phyloP scores from a whole-genome alignment of 345 rosid genomes.

The Eucalyptus marginata region DNA sequence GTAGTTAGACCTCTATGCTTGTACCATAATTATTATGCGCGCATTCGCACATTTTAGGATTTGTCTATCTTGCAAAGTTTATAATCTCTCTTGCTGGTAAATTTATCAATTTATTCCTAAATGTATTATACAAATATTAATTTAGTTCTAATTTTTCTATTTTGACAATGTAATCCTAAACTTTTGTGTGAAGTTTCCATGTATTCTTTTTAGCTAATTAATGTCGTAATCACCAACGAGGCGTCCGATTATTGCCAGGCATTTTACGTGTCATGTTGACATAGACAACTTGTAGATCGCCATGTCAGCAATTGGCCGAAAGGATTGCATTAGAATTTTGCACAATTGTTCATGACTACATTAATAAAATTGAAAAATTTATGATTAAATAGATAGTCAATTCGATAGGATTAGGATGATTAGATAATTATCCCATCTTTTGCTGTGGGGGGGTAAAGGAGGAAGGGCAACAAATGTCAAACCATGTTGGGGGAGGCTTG shows the following conservation, averaged over 20 bases:
- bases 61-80: not conserved
- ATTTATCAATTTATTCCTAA: not conserved
- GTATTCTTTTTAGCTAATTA: not conserved
- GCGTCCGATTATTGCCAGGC: accelerated
- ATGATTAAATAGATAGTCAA: not conserved
- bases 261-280: accelerated
- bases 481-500: not conserved
- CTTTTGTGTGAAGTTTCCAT: accelerated
- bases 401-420: not conserved
- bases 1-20: not conserved
- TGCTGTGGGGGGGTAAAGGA: not conserved
- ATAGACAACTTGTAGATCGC: not conserved
- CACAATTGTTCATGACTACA: not conserved
- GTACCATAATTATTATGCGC: not conserved
- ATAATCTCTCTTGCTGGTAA: not conserved
- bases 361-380: accelerated
- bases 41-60: not conserved
- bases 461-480: not conserved
- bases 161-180: not conserved
- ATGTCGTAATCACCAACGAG: accelerated
- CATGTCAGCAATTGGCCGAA: accelerated
- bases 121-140: not conserved
- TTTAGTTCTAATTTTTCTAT: not conserved
- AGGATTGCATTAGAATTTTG: not conserved
- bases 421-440: not conserved